Percentiles rank a stretch among this genome's conserved stretches.
These are phyloP conservation scores for Hortiboletus flavorubellus DNA, from an alignment of 768 basidiomycete species.

Conservation along the genomic window DNA sequence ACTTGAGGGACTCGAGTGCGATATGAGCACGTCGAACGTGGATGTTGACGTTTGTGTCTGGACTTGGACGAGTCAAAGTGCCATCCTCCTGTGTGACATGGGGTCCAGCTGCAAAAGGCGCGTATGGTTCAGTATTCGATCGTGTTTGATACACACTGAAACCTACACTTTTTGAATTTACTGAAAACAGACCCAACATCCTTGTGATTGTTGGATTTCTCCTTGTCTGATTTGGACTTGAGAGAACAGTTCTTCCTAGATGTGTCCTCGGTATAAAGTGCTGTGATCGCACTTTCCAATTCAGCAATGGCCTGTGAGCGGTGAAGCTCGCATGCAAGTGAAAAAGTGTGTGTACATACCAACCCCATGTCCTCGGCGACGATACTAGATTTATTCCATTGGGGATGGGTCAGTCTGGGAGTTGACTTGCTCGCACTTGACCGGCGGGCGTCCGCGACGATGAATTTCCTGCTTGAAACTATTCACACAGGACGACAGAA, in stretches of 20 bases:
- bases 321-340: constrained; percentile 1
- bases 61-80: constrained; percentile 12
- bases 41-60: constrained; percentile 16
- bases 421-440: constrained; percentile 35
- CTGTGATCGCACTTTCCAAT: constrained; percentile 51
- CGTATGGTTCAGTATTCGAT: background rate
- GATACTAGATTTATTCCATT: constrained; percentile 46
- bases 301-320: constrained; percentile 50
- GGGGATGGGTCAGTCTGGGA: constrained; percentile 41
- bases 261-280: constrained; percentile 39
- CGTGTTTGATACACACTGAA: background rate
- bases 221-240: constrained; percentile 43
- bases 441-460: constrained; percentile 38
- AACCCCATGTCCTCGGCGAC: constrained; percentile 65
- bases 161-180: constrained; percentile 60
- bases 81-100: constrained; percentile 29
- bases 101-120: constrained; percentile 16
- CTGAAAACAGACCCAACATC: constrained; percentile 43
- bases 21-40: constrained; percentile 44
- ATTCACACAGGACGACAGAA: constrained; percentile 18
- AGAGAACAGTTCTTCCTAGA: constrained; percentile 35
- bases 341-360: constrained; percentile 38
- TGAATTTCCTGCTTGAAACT: constrained; percentile 51
- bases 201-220: constrained; percentile 37
- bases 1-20: constrained; percentile 52